Evolutionary conservation across 169 alveolate species (phyloP).

Genomic region (Blepharisma undulans): DNA sequence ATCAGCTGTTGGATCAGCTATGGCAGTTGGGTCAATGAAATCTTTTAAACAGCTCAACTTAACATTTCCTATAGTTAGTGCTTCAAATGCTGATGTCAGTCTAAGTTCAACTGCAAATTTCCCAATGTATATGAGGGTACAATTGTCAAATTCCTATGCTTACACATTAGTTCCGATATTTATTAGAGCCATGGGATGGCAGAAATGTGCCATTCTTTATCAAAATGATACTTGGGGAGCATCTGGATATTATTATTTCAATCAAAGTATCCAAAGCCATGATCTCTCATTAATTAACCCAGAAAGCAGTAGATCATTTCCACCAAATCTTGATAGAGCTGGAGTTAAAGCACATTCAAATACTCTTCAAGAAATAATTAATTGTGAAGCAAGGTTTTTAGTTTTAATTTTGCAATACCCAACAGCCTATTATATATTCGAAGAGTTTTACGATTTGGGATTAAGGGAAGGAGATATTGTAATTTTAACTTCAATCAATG

Average conservation of each 20-base stretch:
- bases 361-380: not conserved
- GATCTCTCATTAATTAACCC: not conserved
- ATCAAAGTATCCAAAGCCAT: not conserved
- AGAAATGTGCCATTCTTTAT: not conserved
- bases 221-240: not conserved
- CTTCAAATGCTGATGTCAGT: not conserved
- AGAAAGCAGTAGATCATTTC: not conserved
- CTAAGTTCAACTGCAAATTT: not conserved
- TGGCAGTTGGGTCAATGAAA: not conserved
- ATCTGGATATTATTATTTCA: not conserved
- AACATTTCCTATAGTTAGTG: not conserved
- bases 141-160: not conserved
- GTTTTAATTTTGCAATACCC: not conserved
- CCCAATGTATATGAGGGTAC: not conserved
- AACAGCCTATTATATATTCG: not conserved
- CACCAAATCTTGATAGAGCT: not conserved
- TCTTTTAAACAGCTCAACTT: not conserved
- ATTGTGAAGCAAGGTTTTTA: not conserved
- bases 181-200: not conserved
- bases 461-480: conserved; percentile 16
- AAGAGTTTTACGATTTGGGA: not conserved
- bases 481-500: not conserved
- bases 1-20: not conserved
- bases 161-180: not conserved
- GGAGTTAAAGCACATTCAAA: not conserved